Percentiles rank a stretch among this genome's conserved stretches.
These are phyloP conservation scores for Fraxinus nigra DNA, from an alignment of 305 asterid species.

Conservation along the genomic window DNA sequence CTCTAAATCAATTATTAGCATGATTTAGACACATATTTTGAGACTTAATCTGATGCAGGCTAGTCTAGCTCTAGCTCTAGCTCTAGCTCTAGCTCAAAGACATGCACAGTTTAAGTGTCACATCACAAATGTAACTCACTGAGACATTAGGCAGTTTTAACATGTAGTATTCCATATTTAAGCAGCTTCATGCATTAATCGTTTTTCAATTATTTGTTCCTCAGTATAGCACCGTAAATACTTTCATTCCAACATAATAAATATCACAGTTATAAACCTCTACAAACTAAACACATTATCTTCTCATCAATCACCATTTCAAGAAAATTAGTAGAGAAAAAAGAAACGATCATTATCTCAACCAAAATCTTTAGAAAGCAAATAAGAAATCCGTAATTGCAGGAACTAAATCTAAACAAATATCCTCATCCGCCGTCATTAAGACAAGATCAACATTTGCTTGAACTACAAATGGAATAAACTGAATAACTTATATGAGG, in stretches of 20 bases:
- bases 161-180: neutral
- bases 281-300: neutral
- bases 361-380: constrained; percentile 12
- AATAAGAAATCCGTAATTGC: constrained; percentile 19
- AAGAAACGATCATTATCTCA: constrained; percentile 4
- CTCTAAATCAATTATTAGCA: neutral
- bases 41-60: neutral
- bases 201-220: neutral
- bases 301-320: constrained; percentile 5
- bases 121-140: neutral
- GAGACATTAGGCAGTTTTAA: neutral
- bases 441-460: constrained; percentile 31
- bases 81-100: neutral
- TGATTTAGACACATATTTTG: neutral
- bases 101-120: neutral
- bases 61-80: neutral
- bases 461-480: constrained; percentile 37
- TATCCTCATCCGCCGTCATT: constrained; percentile 34
- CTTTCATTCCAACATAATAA: neutral
- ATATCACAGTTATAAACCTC: neutral
- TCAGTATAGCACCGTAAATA: neutral
- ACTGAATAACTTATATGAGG: constrained; percentile 27
- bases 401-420: constrained; percentile 22
- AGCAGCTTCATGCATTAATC: neutral
- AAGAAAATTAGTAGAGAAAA: neutral